A percentile compares a stretch with the other conserved stretches of the same genome.
Evolutionary conservation across 2,329 filamentous ascomycete species (phyloP).

Genomic region (Akanthomyces uredinophilus): DNA sequence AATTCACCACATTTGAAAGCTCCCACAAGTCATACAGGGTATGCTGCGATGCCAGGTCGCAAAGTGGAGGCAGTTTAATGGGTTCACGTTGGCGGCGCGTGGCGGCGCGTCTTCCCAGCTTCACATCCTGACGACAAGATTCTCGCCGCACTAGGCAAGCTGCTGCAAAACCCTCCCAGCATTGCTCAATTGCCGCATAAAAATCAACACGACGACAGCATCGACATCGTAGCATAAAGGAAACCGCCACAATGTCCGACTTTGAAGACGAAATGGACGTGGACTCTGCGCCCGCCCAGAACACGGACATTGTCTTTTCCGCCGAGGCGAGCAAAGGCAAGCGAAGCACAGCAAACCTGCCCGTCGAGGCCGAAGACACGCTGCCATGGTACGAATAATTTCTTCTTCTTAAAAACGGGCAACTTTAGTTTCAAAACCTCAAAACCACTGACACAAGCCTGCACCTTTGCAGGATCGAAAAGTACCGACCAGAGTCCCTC

Average conservation of each 20-base stretch:
- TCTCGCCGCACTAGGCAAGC: not conserved
- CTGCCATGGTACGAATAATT: constrained; percentile 68
- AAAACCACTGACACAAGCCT: not conserved
- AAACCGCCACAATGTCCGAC: constrained; percentile 42
- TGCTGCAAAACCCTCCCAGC: not conserved
- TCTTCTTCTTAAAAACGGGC: too few relatives aligned
- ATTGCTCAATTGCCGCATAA: not conserved
- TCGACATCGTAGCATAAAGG: not conserved
- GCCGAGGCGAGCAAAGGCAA: constrained; percentile 82
- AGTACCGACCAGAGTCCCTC: constrained; percentile 85
- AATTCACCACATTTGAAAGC: not conserved
- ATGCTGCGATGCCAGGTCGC: not conserved
- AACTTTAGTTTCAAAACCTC: too few relatives aligned
- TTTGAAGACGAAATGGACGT: constrained; percentile 59
- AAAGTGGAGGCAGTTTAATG: constrained; percentile 14
- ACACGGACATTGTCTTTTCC: constrained; percentile 59
- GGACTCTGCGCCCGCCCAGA: constrained; percentile 40
- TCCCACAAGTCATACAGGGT: not conserved
- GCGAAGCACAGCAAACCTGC: constrained; percentile 84
- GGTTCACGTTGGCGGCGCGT: constrained; percentile 4
- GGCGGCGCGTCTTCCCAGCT: constrained; percentile 7
- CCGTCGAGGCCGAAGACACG: constrained; percentile 88
- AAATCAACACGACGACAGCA: not conserved
- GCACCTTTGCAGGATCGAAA: constrained; percentile 75
- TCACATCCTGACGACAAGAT: not conserved